A percentile compares a stretch with the other conserved stretches of the same genome.
Evolutionary conservation across 495 filamentous ascomycete genomes (phyloP).

Genomic region (Penicillium pancosmium): DNA sequence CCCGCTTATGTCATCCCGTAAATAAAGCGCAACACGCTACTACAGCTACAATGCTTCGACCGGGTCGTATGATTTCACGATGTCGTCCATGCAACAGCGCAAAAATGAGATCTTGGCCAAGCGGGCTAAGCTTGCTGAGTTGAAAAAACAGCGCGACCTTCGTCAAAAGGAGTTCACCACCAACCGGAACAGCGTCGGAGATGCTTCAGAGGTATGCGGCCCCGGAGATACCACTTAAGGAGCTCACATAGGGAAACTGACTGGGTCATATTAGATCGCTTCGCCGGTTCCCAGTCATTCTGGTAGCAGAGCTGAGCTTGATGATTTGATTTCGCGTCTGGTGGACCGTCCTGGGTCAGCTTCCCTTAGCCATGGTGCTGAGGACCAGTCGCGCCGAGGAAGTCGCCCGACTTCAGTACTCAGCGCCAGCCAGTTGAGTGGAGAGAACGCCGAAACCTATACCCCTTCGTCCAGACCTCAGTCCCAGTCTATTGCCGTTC

Average conservation of each 20-base stretch:
- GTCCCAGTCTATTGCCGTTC: slow-evolving; percentile 58
- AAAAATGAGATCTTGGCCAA: slow-evolving; percentile 94
- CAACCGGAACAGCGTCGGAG: slow-evolving; percentile 64
- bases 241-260: slow-evolving; percentile 18
- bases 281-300: slow-evolving; percentile 69
- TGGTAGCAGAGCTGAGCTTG: slow-evolving; percentile 77
- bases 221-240: slow-evolving; percentile 19
- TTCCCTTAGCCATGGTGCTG: slow-evolving; percentile 66
- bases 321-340: slow-evolving; percentile 75
- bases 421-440: slow-evolving; percentile 73
- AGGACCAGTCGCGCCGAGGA: slow-evolving; percentile 66
- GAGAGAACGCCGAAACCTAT: slow-evolving; percentile 61
- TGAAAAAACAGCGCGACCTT: slow-evolving; percentile 87
- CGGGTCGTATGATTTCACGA: slow-evolving; percentile 26
- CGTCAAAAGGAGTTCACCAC: slow-evolving; percentile 71
- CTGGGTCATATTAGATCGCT: slow-evolving; percentile 51
- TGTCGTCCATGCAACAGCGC: slow-evolving; percentile 72
- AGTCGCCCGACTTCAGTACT: slow-evolving; percentile 85
- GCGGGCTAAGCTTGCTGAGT: slow-evolving; percentile 90
- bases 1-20: slow-evolving; percentile 51
- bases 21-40: slow-evolving; percentile 28
- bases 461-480: slow-evolving; percentile 39
- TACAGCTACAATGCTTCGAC: slow-evolving; percentile 16
- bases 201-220: slow-evolving; percentile 51
- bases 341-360: slow-evolving; percentile 76